These are phyloP conservation scores for Penicillium glabrum DNA, from an alignment of 2,329 filamentous ascomycete species.

Conservation along the genomic window DNA sequence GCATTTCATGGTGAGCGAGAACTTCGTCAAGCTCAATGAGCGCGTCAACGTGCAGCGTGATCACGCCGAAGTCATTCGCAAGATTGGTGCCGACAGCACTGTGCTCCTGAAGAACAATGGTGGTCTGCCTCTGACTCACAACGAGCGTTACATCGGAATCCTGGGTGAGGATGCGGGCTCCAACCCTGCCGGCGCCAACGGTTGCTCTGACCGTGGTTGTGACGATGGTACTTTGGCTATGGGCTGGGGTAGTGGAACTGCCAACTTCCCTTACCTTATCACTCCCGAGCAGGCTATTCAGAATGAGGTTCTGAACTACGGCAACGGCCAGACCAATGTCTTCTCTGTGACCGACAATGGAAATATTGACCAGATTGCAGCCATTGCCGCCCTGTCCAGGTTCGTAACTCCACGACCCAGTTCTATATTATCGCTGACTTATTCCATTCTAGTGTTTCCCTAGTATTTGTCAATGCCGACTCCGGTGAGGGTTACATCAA, in stretches of 20 bases:
- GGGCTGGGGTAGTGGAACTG: conserved; percentile 62
- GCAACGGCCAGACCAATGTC: conserved; percentile 64
- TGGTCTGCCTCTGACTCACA: conserved; percentile 69
- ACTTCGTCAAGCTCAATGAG: conserved; percentile 67
- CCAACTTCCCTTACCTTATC: conserved; percentile 63
- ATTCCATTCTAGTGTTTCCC: conserved; percentile 43
- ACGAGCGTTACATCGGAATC: conserved; percentile 72
- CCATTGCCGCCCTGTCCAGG: conserved; percentile 50
- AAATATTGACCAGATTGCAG: conserved; percentile 52
- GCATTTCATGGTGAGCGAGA: conserved; percentile 63
- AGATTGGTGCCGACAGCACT: conserved; percentile 74
- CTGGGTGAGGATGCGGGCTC: conserved; percentile 82
- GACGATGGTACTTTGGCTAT: conserved; percentile 62
- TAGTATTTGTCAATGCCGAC: conserved; percentile 89
- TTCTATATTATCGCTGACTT: not conserved
- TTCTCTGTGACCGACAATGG: conserved; percentile 60
- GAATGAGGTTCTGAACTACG: conserved; percentile 56
- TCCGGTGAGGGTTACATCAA: conserved; percentile 84
- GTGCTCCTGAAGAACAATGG: conserved; percentile 87
- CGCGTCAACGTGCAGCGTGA: conserved; percentile 81
- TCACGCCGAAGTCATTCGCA: conserved; percentile 71
- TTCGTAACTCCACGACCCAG: not conserved
- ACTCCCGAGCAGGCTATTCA: conserved; percentile 65
- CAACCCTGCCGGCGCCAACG: conserved; percentile 74
- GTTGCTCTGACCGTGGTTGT: conserved; percentile 68